These are phyloP conservation scores for Vigna radiata DNA, from an alignment of 306 rosid species.

Conservation along the genomic window DNA sequence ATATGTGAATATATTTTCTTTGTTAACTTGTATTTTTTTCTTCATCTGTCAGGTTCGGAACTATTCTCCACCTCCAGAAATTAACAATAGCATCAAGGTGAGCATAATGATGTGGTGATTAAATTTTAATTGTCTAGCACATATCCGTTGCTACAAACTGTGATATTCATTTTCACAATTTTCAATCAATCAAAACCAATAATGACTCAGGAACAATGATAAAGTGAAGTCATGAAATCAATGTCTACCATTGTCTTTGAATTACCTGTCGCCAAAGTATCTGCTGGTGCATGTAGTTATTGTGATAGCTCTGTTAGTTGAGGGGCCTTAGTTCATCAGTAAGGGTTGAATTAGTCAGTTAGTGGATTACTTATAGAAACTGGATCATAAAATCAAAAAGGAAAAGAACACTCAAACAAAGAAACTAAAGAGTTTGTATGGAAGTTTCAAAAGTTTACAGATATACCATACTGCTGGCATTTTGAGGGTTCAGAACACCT, in stretches of 20 bases:
- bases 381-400: no score
- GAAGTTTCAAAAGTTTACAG: no score
- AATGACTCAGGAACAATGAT: neutral
- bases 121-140: conserved; percentile 30
- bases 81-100: conserved; percentile 98
- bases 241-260: conserved; percentile 35
- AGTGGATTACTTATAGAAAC: neutral
- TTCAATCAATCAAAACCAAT: conserved; percentile 16
- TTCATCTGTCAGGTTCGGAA: conserved; percentile 80
- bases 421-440: no score
- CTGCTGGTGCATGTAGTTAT: conserved; percentile 30
- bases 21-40: conserved; percentile 15
- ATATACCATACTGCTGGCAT: no score
- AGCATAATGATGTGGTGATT: conserved; percentile 42
- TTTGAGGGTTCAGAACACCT: no score
- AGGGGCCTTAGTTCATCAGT: neutral
- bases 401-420: no score
- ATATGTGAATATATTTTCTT: conserved; percentile 13
- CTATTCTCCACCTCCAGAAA: conserved; percentile 82
- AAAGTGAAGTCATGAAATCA: conserved; percentile 15
- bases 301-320: neutral
- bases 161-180: conserved; percentile 6
- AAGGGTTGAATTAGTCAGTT: neutral
- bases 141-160: conserved; percentile 13
- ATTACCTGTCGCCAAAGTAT: conserved; percentile 28